Conservation (phyloP, 805 yeast species). For the Candida railenensis region DNA sequence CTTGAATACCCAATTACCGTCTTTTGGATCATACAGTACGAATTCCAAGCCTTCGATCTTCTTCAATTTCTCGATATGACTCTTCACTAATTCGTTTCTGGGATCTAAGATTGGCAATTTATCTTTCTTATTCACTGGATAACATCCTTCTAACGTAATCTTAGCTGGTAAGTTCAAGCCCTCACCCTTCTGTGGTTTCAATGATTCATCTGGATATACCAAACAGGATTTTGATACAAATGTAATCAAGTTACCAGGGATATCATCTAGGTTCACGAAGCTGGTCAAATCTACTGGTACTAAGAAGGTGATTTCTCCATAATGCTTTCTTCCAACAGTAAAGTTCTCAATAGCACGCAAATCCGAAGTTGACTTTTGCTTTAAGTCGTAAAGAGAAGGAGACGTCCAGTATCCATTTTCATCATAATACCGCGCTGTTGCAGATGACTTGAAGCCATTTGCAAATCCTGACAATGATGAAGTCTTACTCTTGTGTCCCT, state of each 20-base stretch:
- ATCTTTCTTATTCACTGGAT: constrained; percentile 72
- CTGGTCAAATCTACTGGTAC: constrained; percentile 82
- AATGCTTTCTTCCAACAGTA: constrained; percentile 74
- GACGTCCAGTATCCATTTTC: constrained; percentile 85
- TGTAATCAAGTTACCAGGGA: constrained; percentile 63
- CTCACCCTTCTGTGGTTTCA: constrained; percentile 66
- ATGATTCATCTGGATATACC: constrained; percentile 68
- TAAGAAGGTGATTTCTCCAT: constrained; percentile 74
- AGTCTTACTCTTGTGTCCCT: background rate
- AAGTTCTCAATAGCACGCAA: constrained; percentile 63
- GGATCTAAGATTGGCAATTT: constrained; percentile 75
- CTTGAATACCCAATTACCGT: constrained; percentile 70
- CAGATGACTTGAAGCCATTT: background rate
- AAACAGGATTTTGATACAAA: constrained; percentile 61
- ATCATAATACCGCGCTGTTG: constrained; percentile 38
- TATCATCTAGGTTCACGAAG: constrained; percentile 56
- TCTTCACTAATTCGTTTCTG: constrained; percentile 65
- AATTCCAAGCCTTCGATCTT: constrained; percentile 59
- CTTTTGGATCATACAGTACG: constrained; percentile 70
- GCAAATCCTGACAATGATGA: constrained; percentile 1
- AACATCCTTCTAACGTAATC: constrained; percentile 75
- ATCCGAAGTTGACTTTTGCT: constrained; percentile 57
- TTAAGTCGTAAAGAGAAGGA: constrained; percentile 69
- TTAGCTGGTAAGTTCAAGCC: constrained; percentile 79
- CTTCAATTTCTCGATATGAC: constrained; percentile 69